Base-by-base conservation (phyloP, 83 land plant genomes). In the Larix sibirica region DNA sequence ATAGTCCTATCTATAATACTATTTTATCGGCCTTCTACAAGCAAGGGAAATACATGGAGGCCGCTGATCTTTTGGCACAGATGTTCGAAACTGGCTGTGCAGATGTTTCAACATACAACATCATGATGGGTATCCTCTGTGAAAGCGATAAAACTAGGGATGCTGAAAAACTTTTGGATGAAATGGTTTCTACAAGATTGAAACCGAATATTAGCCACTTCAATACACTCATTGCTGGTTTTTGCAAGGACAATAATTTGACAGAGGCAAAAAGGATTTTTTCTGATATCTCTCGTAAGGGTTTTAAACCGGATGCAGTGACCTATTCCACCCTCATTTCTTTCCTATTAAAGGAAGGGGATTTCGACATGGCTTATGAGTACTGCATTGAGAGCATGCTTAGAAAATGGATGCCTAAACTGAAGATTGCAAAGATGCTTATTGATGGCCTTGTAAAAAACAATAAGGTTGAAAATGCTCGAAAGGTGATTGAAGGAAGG, bases 321-420 rank as follows among this genome's bases (percentile, higher is more conserved):
- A 85, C 88, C n/a, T 91, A 91, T 63, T 86, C 88, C 79, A 85
- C 90, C 77, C 62, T 91, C 60, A 85, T 91, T 63, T 80, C 62
- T 61, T 90, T 86, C 62, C 85, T 83, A 50, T 88, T 89, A 54
- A 40, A 83, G 81, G 59, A 54, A 12, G 89, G 89, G 36, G 38
- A 85, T 4, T 62, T 84, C 78, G 40, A 79, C 20, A 78, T 83
- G 31, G 90, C 93, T 12, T 54, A 54, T 54, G 13, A 54, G 58
- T 54, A 33, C 36, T 33, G 36, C 36, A 33, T 33, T 33, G 36
- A 50, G 13, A 9, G 3, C 36, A 33, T 33, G 36, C 36, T 33
- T 33, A 33, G 36, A 33, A 33, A 33, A 1, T 33, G 36, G 36
- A 33, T 33, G 36, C 36, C 36, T 33, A 2, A 33, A 33, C 36